Base-by-base conservation (phyloP, 257 asterid species). In the Plantago ovata region DNA sequence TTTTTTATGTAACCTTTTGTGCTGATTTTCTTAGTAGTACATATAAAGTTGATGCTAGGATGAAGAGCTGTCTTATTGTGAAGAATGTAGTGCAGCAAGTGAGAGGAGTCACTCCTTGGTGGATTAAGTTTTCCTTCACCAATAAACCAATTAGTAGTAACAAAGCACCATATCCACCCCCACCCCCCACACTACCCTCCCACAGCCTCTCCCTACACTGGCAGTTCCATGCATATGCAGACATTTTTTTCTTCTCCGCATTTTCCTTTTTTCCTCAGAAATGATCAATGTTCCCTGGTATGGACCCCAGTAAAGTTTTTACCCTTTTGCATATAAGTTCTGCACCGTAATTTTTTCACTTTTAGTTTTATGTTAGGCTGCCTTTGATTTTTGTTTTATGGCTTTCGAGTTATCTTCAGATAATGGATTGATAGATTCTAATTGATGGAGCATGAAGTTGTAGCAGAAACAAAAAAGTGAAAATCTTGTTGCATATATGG, bases 201-300 rank as follows among this genome's bases (percentile, higher is more conserved):
- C n/a, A n/a, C n/a, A n/a, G 36, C 36, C 36, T 28, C 36, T 0
- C 40, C 7, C 8, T 12, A 14, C 32, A 21, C 58, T 13, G 14
- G 23, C 20, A 19, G 10, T 8, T 22, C 33, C 13, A 24, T n/a
- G 18, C 64, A 28, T 8, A 7, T 11, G 41, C 18, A 16, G 61
- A 40, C 43, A 28, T 10, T 15, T 67, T 32, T 41, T 24, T 20
- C 18, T 44, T 38, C 15, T 52, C 44, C 2, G 41, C 41, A 13
- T 41, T 55, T 21, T 20, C 23, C 9, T n/a, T 53, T 20, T 3
- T 20, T 38, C 21, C 47, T 22, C 46, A 28, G 72, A 41, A 24
- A 55, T 19, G n/a, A 23, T 8, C 46, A n/a, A 54, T 60, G 56
- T 11, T 52, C 22, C 58, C 54, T 49, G 15, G 23, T 60, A 39